These are phyloP conservation scores for Solanum bulbocastanum DNA, from an alignment of 257 asterid species.

Conservation along the genomic window DNA sequence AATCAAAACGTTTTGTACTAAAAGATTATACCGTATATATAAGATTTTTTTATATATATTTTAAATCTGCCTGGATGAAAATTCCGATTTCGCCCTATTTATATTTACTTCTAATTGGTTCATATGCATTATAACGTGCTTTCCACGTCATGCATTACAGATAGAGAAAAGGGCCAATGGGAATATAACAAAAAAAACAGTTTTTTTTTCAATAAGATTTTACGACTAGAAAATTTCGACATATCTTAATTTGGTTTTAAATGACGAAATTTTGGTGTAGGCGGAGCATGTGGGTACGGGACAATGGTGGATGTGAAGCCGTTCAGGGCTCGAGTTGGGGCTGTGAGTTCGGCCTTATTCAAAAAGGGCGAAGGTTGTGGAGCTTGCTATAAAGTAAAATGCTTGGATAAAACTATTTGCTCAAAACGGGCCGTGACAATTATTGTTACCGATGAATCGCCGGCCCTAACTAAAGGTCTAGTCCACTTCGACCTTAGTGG, in stretches of 20 bases:
- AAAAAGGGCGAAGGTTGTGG: constrained; percentile 93
- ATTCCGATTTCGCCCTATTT: too few relatives aligned
- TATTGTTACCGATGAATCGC: constrained; percentile 84
- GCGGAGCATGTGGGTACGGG: constrained; percentile 97
- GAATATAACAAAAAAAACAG: background rate
- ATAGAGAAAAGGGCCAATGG: background rate
- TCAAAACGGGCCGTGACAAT: constrained; percentile 82
- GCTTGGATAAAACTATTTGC: constrained; percentile 73
- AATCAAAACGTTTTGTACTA: too few relatives aligned
- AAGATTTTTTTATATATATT: too few relatives aligned
- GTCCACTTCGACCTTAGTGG: constrained; percentile 90
- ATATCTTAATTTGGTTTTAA: background rate
- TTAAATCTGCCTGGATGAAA: too few relatives aligned
- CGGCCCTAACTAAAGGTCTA: constrained; percentile 53
- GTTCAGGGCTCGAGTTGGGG: constrained; percentile 81
- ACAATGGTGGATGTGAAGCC: constrained; percentile 92
- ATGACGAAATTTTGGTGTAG: background rate
- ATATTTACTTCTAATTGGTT: too few relatives aligned
- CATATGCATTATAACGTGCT: background rate
- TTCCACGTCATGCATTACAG: background rate
- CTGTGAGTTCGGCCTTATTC: constrained; percentile 81
- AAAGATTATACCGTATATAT: too few relatives aligned
- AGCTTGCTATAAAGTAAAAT: constrained; percentile 81
- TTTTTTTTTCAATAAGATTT: background rate
- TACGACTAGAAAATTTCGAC: background rate